Base-by-base conservation (phyloP, 2,329 filamentous ascomycete genomes). In the Penicillium verrucosum region DNA sequence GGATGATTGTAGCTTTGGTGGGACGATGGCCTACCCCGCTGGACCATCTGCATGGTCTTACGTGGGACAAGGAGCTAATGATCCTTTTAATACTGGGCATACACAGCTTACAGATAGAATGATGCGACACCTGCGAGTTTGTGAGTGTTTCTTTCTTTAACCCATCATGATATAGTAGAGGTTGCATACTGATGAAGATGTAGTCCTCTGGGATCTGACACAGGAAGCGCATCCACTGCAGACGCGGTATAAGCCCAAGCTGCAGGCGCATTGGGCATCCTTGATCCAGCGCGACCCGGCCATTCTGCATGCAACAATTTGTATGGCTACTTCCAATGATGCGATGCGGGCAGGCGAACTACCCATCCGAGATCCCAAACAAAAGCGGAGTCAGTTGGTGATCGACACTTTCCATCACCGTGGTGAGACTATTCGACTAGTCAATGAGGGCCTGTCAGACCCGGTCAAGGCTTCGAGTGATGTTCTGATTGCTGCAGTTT, bases 361-460 rank as follows among this genome's bases (percentile, higher is more conserved):
- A 18, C 71, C 71, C 3, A 57, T 74, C 7, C 65, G 65, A 29
- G 71, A 75, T 50, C 67, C 71, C 5, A 67, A 60, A 16, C 69
- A 70, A 42, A 65, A 63, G 52, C 59, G 64, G 18, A 73, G 70
- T 53, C 61, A 62, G 10, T 61, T 75, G 12, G 65, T 75, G 34
- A 63, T 75, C 9, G 73, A 75, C 55, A 69, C 71, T 0, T 70
- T 73, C 34, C 72, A 74, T 30, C 72, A 74, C 44, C 69, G 73
- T 8, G 73, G 73, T 11, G 72, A 75, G 56, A 75, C 73, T 4
- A 75, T 75, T 50, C 62, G 70, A 18, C 60, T 75, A 40, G 73
- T 75, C 47, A 75, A 75, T 43, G 69, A 73, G 41, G 70, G 71
- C 1, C 48, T 75, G 32, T 75, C 73, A 16, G 70, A 73, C 51